These are phyloP conservation scores for Pseudotsuga menziesii DNA, from an alignment of 75 land plant species.

Conservation along the genomic window DNA sequence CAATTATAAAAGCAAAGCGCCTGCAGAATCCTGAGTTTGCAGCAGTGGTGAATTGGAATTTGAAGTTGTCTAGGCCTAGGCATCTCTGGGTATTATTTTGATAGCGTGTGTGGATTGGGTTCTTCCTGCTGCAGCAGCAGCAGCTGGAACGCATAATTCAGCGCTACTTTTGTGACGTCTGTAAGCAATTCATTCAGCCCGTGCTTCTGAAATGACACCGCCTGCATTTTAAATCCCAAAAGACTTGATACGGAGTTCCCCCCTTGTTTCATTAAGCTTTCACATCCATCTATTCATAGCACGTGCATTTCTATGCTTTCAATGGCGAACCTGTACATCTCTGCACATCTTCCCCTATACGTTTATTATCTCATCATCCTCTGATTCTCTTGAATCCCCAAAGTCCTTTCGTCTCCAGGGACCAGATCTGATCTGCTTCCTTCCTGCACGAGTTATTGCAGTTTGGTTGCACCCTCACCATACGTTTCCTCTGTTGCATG, in stretches of 20 bases:
- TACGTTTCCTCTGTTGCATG: no score
- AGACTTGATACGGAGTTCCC: no score
- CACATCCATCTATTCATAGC: constrained; percentile 7
- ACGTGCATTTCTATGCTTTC: constrained; percentile 6
- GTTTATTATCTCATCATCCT: background rate
- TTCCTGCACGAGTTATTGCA: no score
- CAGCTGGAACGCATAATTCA: background rate
- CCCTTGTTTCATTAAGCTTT: background rate
- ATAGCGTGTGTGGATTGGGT: background rate
- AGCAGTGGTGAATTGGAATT: background rate
- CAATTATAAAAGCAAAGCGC: background rate
- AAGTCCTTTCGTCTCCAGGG: no score
- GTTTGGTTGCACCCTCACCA: no score
- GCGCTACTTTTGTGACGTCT: background rate
- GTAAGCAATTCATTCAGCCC: no score
- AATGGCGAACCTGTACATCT: constrained; percentile 5
- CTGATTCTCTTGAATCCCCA: no score
- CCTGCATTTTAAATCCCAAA: no score
- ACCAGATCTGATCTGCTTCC: no score
- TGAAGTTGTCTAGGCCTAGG: background rate
- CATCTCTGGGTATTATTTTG: background rate
- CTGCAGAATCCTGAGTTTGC: background rate
- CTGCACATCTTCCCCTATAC: background rate
- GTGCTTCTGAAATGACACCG: no score
- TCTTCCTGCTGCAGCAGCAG: background rate